Base-by-base conservation (phyloP, 441 rosid genomes). In the Euphorbia neoarborescens region DNA sequence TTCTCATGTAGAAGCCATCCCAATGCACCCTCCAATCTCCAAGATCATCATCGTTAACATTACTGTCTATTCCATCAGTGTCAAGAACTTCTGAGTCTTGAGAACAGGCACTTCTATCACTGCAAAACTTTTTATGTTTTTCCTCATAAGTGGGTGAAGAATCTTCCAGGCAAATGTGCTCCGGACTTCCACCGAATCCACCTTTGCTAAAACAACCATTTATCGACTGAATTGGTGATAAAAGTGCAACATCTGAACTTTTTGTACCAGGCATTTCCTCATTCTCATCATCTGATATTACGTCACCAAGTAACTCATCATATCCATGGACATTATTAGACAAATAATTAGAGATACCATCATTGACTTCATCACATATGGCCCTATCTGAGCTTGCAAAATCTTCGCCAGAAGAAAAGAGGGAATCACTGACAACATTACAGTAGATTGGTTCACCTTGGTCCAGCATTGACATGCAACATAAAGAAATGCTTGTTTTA, bases 21-120 rank as follows among this genome's bases (percentile, higher is more conserved):
- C 92, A 86, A 62, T 73, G 86, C 56, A 81, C 89, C 70, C 66
- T 79, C 99, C 97, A 94, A 72, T 88, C 89, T 73, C 81, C 83
- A 50, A 63, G 72, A 72, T 68, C 76, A 68, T 60, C 80, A 74
- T 5, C 22, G 59, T 64, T 65, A 24, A 65, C 75, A 73, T 72
- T 64, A 40, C 75, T 66, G 65, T 65, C 79, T 62, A n/a, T 74
- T 22, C 72, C 73, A 38, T 78, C 77, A 63, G 42, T 53, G 51
- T 54, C 75, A 68, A 68, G 58, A 58, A 70, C 69, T 61, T 82
- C 80, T 7, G 75, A 58, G 67, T 72, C 70, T 58, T 70, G 77
- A 68, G 82, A 70, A 32, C 70, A 57, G 66, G 69, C 66, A 77
- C 13, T 57, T 65, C 54, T 53, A 42, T 30, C 69, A 71, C 67